Base-by-base conservation (phyloP, 768 basidiomycete species). In the Paxillus rubicundulus region DNA sequence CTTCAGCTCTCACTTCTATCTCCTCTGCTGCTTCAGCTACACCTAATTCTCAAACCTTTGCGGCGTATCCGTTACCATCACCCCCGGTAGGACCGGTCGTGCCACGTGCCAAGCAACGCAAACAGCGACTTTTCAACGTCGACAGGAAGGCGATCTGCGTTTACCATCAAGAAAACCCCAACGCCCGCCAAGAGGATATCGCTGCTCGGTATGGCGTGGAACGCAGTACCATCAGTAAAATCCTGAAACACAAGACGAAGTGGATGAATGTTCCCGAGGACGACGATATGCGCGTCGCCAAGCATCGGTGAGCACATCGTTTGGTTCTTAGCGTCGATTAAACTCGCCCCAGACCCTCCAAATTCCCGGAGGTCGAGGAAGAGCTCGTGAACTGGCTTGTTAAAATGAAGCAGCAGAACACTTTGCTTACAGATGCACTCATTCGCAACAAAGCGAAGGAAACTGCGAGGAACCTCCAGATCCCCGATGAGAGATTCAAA, bases 191-290 rank as follows among this genome's bases (percentile, higher is more conserved):
- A 68, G 90, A 93, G 63, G 89, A 92, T 64, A 91, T 95, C 60
- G 92, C 87, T 5, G 73, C 74, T 10, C 71, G 73, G 30, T 94
- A 86, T 65, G 81, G 82, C 45, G 87, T 93, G 54, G 92, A 95
- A 64, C 84, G 92, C 47, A 93, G 90, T 72, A 95, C 92, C n/a
- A 86, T 95, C 68, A 89, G 87, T 71, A 94, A 95, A 72, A 93
- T 92, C 56, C 77, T 94, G 58, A 93, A 93, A 69, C 74, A 87
- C 63, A 91, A 88, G 70, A 76, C 78, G n/a, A 82, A 83, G 57
- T 95, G 91, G 92, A 72, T 93, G 64, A 83, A 79, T 58, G 77
- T 87, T 37, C 76, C 79, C 13, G 78, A 79, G 50, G 79, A 83
- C 61, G 80, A 80, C 52, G 77, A 75, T 53, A 73, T 81, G 54